Evolutionary conservation across 2,329 filamentous ascomycete genomes (phyloP), one percentile per base, ranked within the genome.

Genomic region (Drechmeria coniospora): DNA sequence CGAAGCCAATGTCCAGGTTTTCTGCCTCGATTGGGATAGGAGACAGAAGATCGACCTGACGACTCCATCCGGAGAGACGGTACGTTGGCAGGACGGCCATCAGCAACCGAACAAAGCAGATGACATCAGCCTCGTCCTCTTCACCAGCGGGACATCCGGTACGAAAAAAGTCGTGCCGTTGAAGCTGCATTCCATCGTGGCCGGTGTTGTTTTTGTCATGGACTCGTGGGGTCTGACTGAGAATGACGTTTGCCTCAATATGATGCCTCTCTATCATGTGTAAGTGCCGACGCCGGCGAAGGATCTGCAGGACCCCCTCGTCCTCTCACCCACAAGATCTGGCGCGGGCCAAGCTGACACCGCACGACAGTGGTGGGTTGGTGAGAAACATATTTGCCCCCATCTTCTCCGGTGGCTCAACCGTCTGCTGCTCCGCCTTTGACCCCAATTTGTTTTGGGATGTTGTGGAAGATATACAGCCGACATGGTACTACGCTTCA

Each of bases 191-290:
- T 60, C 62, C 3, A 57, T 70, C 27, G 45, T 69, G 7, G 49
- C 54, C 6, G 65, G 66, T 2, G 57, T 66, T 4, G 51, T 57
- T 2, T 63, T 62, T 31, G 63, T 68, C 5, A 59, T 67, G 16
- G 56, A 65, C 12, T 67, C 63, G 0, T 69, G 65, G 61, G 60
- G 57, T 2, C 40, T 71, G 12, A 54, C 45, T 2, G 39, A 50
- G 2, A 40, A 45, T 1, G 65, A 69, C 36, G 52, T 58, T 1
- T 71, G 65, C 39, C 41, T 69, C 15, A 70, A 71, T 39, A 68
- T 69, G 60, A 71, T 71, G 65, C 65, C 66, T 0, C 45, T 72
- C 5, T 65, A 68, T 41, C 65, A 70, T 43, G 51, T 67, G 57
- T 63, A 51, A 50, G 60, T 53, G 27, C n/a, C n/a, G n/a, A n/a